A percentile compares a stretch with the other conserved stretches of the same genome.
These are phyloP conservation scores for Peniophora sp. DNA, from an alignment of 1,284 basidiomycete genomes.

Conservation along the genomic window DNA sequence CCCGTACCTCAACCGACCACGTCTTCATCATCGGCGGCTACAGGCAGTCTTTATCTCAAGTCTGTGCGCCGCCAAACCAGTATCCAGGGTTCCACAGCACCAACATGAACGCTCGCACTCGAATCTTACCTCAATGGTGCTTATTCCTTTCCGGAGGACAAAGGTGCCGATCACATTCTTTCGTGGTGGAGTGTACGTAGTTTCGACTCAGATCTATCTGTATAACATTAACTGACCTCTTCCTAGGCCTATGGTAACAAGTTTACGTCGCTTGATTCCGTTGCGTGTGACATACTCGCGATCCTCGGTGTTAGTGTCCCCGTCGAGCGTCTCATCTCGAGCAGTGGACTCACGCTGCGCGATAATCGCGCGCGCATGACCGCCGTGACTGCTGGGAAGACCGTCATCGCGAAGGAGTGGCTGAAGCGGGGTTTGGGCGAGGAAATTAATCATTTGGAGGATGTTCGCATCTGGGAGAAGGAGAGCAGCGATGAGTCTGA, in stretches of 20 bases:
- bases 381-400: slow-evolving; percentile 11
- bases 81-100: too few relatives aligned
- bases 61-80: too few relatives aligned
- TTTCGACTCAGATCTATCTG: neutral
- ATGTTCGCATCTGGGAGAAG: slow-evolving; percentile 2
- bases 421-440: slow-evolving; percentile 14
- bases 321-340: slow-evolving; percentile 18
- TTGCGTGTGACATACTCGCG: slow-evolving; percentile 15
- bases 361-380: slow-evolving; percentile 15
- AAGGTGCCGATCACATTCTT: neutral
- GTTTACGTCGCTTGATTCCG: slow-evolving; percentile 9
- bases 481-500: slow-evolving; percentile 4
- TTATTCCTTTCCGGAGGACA: slow-evolving; percentile 6
- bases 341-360: slow-evolving; percentile 12
- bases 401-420: slow-evolving; percentile 16
- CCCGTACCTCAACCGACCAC: neutral
- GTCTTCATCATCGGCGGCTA: too few relatives aligned
- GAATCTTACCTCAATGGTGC: slow-evolving; percentile 4
- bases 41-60: too few relatives aligned
- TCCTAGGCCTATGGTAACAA: slow-evolving; percentile 1
- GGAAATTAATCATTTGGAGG: slow-evolving; percentile 11
- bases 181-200: slow-evolving; percentile 14
- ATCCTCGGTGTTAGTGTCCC: slow-evolving; percentile 19
- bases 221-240: neutral
- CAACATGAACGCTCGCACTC: neutral